Evolutionary conservation across 768 basidiomycete genomes (phyloP).

Genomic region (Pulveroboletus sp.): DNA sequence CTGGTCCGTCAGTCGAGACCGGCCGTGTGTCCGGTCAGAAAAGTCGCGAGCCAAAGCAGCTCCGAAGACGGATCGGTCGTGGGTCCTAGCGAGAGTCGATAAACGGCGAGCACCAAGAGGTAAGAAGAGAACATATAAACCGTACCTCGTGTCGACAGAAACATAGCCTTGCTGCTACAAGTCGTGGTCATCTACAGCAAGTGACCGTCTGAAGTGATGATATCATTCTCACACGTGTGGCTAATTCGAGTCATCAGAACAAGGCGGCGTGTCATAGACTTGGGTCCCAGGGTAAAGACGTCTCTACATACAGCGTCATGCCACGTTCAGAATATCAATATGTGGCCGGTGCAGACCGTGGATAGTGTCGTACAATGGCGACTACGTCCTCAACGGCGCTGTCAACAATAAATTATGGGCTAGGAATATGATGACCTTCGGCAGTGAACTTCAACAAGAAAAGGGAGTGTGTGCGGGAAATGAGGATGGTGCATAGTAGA

Average conservation of each 20-base stretch:
- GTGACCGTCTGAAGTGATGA: neutral
- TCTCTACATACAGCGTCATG: neutral
- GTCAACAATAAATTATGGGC: slow-evolving; percentile 23
- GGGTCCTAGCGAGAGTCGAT: slow-evolving; percentile 1
- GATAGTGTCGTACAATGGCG: slow-evolving; percentile 16
- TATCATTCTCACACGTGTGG: neutral
- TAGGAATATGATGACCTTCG: slow-evolving; percentile 2
- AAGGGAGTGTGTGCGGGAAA: slow-evolving; percentile 6
- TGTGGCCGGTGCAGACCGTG: slow-evolving; percentile 6
- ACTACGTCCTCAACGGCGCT: slow-evolving; percentile 1
- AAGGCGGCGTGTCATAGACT: no score
- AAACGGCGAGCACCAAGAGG: slow-evolving; percentile 4
- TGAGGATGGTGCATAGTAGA: neutral
- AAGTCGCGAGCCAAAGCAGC: neutral
- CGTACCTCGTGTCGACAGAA: slow-evolving; percentile 7
- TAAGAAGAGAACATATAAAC: slow-evolving; percentile 4
- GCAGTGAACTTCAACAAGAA: neutral
- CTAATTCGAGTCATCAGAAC: no score
- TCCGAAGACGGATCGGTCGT: neutral
- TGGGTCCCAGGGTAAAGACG: neutral
- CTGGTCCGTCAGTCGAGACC: neutral
- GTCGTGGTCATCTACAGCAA: neutral
- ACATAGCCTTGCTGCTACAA: slow-evolving; percentile 6
- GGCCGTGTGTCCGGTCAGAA: neutral
- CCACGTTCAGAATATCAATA: neutral